Evolutionary conservation across 495 filamentous ascomycete species (phyloP), one percentile per base, ranked within the genome.

Genomic region (Penicillium subrubescens): DNA sequence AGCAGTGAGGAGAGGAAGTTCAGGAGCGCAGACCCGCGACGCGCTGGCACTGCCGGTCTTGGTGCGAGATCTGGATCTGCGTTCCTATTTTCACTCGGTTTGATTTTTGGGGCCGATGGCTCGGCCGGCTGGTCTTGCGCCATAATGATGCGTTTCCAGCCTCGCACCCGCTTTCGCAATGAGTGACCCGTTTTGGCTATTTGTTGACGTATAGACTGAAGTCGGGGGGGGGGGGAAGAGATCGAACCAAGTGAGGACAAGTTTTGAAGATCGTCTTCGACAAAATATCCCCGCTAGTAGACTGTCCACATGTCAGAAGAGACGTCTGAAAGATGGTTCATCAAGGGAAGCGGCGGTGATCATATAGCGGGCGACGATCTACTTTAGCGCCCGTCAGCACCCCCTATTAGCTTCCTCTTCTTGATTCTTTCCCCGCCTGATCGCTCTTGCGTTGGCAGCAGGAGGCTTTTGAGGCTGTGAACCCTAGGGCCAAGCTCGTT

Each of bases 11-110:
- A 48, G 35, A 75, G 59, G 64, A 75, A 68, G 11, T 66, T 67
- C 29, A 73, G 59, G 37, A 79, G 67, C 34, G 68, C 64, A 19
- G 75, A 78, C 37, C 75, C 70, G 8, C 72, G 73, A 39, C 72
- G 71, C 59, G 68, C 72, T 29, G 62, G 61, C 8, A 55, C 39
- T 23, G 51, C 29, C 21, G 61, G 39, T 21, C 44, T 43, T 6
- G 27, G 58, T 37, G 19, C 50, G 12, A 19, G 2, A 31, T 10
- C 17, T 0, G 27, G 31, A 6, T 31, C 50, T 33, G 29, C 39
- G 44, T 21, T 35, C 33, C 15, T 31, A 29, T n/a, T 53, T 19
- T 51, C 10, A 27, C 33, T 59, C 33, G 53, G 37, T 39, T 60
- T 68, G 50, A 19, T 3, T 29, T 46, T 43, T 10, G 59, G 50